Evolutionary conservation across 2,329 filamentous ascomycete genomes (phyloP), one percentile per base, ranked within the genome.

Genomic region (Fusarium dimerum): DNA sequence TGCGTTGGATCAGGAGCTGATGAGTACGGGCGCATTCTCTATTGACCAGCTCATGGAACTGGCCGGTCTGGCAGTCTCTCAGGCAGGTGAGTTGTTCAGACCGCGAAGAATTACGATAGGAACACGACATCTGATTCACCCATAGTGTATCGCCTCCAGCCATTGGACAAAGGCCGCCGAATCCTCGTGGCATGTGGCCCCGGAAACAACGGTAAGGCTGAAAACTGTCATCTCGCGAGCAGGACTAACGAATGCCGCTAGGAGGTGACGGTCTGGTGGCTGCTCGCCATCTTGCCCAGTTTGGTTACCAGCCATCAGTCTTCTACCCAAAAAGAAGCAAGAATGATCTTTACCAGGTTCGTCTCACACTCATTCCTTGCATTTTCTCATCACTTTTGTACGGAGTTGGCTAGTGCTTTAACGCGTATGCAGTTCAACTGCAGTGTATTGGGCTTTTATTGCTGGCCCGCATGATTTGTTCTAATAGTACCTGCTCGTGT

Each of bases 1-100:
- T 0, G 89, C 90, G 44, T 82, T 99, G 16, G 94, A 99, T 70
- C 87, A 90, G 71, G 93, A 99, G 69, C 86, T 99, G 56, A 97
- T 99, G 92, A 89, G 85, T 68, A 83, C 84, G 11, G 84, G 86
- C 1, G 92, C 89, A 9, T 99, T 96, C 74, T 96, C 91, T 11
- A 83, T 99, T 50, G 94, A 97, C 68, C 94, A 99, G 73, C 78
- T 99, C 45, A 97, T 99, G 94, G 94, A 97, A 70, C 77, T 99
- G 8, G 94, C 94, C 41, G 94, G 94, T 0, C 80, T 99, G 1
- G 92, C 92, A 1, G 92, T 97, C 26, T 93, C 93, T 12, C 92
- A 97, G 78, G 92, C 89, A 46, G 86, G 91, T 92, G 68, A 52
- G 77, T 57, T 39, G 17, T 29, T 18, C 32, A 11, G 13, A 13